phyloP scores from a whole-genome alignment of 768 basidiomycete species.

The Amanita phalloides region DNA sequence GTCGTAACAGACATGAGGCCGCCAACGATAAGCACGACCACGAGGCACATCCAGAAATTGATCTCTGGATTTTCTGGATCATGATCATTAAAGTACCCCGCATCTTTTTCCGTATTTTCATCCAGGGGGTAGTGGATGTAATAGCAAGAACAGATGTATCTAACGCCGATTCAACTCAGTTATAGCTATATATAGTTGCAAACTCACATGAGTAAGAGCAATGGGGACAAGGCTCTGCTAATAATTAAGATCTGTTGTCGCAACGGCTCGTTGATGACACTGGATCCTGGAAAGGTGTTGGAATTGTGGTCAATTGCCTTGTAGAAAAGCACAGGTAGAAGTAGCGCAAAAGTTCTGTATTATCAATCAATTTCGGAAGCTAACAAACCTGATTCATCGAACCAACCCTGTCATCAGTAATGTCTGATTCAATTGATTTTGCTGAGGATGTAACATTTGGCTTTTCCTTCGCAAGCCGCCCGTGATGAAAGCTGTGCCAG shows the following conservation, averaged over 20 bases:
- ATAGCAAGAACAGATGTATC: slow-evolving; percentile 59
- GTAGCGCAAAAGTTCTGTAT: slow-evolving; percentile 45
- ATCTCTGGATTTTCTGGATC: slow-evolving; percentile 34
- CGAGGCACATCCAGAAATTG: slow-evolving; percentile 54
- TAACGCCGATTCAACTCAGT: slow-evolving; percentile 12
- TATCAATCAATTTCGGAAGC: not conserved
- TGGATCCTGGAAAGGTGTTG: slow-evolving; percentile 2
- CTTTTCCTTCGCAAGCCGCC: slow-evolving; percentile 56
- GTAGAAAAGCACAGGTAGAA: slow-evolving; percentile 62
- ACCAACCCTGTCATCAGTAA: slow-evolving; percentile 58
- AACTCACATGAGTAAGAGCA: slow-evolving; percentile 49
- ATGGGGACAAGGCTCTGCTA: slow-evolving; percentile 54
- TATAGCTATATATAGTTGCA: not conserved
- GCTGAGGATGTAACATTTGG: slow-evolving; percentile 55
- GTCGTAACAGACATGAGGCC: slow-evolving; percentile 59
- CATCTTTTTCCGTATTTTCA: slow-evolving; percentile 18
- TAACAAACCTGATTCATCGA: not conserved
- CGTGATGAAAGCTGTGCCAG: slow-evolving; percentile 56
- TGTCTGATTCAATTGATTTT: slow-evolving; percentile 57
- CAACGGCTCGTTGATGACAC: slow-evolving; percentile 29
- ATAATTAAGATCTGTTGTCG: slow-evolving; percentile 42
- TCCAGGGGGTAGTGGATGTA: slow-evolving; percentile 62
- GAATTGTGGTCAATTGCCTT: slow-evolving; percentile 37
- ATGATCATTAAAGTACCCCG: not conserved
- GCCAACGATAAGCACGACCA: slow-evolving; percentile 38